Base-by-base conservation (phyloP, 176 grass and related monocot genomes). In the Zoysia japonica region DNA sequence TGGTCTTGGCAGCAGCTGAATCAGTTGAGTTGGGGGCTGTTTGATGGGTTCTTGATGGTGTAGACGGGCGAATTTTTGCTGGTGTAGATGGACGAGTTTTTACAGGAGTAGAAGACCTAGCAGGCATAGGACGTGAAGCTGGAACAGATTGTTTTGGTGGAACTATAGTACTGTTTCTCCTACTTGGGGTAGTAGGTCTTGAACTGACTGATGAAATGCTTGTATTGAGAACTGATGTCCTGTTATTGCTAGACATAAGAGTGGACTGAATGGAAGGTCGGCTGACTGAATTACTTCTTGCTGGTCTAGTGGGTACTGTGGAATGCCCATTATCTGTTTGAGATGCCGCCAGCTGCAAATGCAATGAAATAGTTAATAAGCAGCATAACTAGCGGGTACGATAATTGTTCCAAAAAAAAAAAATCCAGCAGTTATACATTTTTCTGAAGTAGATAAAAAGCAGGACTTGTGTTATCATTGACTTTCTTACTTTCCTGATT, bases 201-300 rank as follows among this genome's bases (percentile, higher is more conserved):
- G 96, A 99, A 76, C 78, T 92, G 64, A 95, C 72, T 2, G 90
- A 99, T 45, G 88, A 83, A 83, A 87, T 85, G 79, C 96, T 99
- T 55, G 92, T 80, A 17, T 91, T 95, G 49, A 99, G 90, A 80
- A 90, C 67, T 72, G 96, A 79, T 76, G 87, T 89, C 85, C 92
- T 90, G 69, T 91, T 99, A 52, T 87, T 90, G 72, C 74, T 86
- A 75, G 87, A 76, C 72, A 89, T 83, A 35, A 86, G 82, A 53
- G 57, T 67, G 38, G 92, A 91, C 48, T 89, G 87, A 40, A 91
- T 77, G 76, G 92, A 95, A 40, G 92, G 70, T 56, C 96, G 82
- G 60, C 72, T 90, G 45, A 95, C 90, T 1, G 92, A 99, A 68
- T 84, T 95, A 71, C 92, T 99, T 88, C 90, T 84, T 64, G 61